Conservation (phyloP, 2,329 filamentous ascomycete genomes). For the Penicillium sp. region DNA sequence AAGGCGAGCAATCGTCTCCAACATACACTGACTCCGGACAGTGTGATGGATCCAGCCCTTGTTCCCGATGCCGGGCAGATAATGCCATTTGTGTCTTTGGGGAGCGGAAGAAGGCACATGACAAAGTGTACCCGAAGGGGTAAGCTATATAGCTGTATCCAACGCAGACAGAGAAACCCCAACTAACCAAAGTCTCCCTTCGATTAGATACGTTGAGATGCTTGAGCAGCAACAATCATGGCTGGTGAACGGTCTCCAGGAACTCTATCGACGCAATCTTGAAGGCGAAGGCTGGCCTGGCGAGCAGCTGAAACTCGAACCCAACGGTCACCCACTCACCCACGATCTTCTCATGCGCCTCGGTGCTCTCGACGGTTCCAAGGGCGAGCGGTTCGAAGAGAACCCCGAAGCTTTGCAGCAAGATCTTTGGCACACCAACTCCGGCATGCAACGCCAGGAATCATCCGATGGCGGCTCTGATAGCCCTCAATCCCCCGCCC, state of each 20-base stretch:
- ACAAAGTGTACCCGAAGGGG: constrained; percentile 69
- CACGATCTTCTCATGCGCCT: constrained; percentile 63
- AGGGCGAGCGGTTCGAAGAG: constrained; percentile 59
- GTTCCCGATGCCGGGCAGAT: constrained; percentile 61
- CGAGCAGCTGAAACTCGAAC: constrained; percentile 50
- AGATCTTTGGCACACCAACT: constrained; percentile 54
- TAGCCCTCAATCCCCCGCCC: constrained; percentile 49
- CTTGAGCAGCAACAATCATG: constrained; percentile 65
- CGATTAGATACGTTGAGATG: constrained; percentile 61
- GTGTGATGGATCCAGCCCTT: constrained; percentile 63
- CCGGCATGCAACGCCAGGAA: constrained; percentile 53
- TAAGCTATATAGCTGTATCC: constrained; percentile 37
- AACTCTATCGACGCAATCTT: constrained; percentile 56
- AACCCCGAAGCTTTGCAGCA: constrained; percentile 57
- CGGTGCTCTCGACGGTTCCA: constrained; percentile 55
- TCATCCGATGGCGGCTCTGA: constrained; percentile 61
- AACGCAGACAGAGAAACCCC: background rate
- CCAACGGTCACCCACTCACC: constrained; percentile 59
- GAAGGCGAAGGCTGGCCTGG: constrained; percentile 58
- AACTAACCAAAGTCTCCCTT: constrained; percentile 8
- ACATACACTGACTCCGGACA: constrained; percentile 28
- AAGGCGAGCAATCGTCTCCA: constrained; percentile 12
- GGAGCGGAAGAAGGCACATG: constrained; percentile 64
- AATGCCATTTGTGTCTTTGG: constrained; percentile 66
- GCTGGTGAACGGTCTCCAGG: constrained; percentile 60